A percentile compares a stretch with the other conserved stretches of the same genome.
Conservation (phyloP, 1,284 basidiomycete species). For the Wallemia ichthyophaga region DNA sequence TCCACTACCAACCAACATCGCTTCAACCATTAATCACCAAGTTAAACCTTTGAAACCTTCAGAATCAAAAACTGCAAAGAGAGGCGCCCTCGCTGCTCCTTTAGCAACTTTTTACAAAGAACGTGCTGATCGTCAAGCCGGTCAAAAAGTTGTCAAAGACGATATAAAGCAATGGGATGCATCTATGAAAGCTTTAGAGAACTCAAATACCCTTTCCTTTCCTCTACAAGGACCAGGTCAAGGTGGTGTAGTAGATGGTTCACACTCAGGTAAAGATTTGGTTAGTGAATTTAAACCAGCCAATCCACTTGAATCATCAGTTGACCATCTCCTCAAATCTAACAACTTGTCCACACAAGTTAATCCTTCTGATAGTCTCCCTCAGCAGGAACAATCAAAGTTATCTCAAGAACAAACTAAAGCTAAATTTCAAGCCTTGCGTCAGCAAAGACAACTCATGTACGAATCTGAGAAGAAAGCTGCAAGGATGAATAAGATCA, state of each 20-base stretch:
- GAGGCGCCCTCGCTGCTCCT: conserved; percentile 46
- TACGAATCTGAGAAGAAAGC: conserved; percentile 80
- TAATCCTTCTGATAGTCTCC: conserved; percentile 15
- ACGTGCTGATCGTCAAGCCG: conserved; percentile 66
- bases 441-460: conserved; percentile 69
- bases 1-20: conserved; percentile 35
- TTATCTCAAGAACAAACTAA: neutral
- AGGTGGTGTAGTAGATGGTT: conserved; percentile 15
- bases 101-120: conserved; percentile 63
- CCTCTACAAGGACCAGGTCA: conserved; percentile 52
- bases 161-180: conserved; percentile 83
- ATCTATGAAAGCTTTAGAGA: conserved; percentile 35
- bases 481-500: conserved; percentile 75
- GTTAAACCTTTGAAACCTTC: conserved; percentile 25
- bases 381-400: neutral
- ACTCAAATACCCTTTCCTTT: conserved; percentile 76
- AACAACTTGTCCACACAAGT: conserved; percentile 56
- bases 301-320: conserved; percentile 44
- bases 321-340: conserved; percentile 39
- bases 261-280: conserved; percentile 14
- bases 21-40: conserved; percentile 12
- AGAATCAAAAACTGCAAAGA: conserved; percentile 16
- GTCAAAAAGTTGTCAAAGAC: conserved; percentile 68
- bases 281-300: conserved; percentile 37
- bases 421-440: conserved; percentile 16